phyloP scores from a whole-genome alignment of 805 yeast genomes.

The Starmerella scarabaei region DNA sequence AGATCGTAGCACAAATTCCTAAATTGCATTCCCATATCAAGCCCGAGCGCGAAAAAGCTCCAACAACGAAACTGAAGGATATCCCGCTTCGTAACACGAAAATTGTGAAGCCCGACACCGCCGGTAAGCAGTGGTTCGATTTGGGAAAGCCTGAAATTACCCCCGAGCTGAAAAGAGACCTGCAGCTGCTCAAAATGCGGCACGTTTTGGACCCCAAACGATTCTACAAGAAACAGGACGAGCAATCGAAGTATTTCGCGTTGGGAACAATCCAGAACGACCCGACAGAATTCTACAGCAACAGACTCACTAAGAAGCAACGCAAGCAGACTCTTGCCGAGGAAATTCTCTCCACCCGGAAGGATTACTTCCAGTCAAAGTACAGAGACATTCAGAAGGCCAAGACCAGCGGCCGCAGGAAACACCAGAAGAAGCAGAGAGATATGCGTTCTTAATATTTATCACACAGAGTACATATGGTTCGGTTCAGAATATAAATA shows the following conservation, averaged over 20 bases:
- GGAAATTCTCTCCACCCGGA: constrained; percentile 46
- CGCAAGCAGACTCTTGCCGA: constrained; percentile 70
- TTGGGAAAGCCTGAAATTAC: constrained; percentile 68
- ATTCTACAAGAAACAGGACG: constrained; percentile 70
- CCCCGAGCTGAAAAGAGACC: constrained; percentile 58
- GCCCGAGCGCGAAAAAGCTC: background rate
- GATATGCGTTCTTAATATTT: constrained; percentile 35
- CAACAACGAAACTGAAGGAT: constrained; percentile 5
- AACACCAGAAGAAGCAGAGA: constrained; percentile 49
- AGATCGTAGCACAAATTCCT: constrained; percentile 18
- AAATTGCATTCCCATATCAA: constrained; percentile 8
- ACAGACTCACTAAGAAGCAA: constrained; percentile 53
- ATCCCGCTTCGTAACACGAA: constrained; percentile 22
- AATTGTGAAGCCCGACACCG: constrained; percentile 25
- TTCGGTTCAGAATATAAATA: no score
- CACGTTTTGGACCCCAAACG: constrained; percentile 90
- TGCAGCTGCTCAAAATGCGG: constrained; percentile 68
- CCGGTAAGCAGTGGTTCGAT: constrained; percentile 65
- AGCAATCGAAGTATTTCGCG: constrained; percentile 65
- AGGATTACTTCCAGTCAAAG: constrained; percentile 76
- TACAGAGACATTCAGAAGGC: constrained; percentile 64
- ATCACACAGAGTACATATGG: no score
- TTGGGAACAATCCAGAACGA: constrained; percentile 82
- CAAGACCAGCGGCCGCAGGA: constrained; percentile 52
- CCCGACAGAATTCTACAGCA: constrained; percentile 59